phyloP scores from a whole-genome alignment of 2,329 filamentous ascomycete species.

The Dothistroma pini region DNA sequence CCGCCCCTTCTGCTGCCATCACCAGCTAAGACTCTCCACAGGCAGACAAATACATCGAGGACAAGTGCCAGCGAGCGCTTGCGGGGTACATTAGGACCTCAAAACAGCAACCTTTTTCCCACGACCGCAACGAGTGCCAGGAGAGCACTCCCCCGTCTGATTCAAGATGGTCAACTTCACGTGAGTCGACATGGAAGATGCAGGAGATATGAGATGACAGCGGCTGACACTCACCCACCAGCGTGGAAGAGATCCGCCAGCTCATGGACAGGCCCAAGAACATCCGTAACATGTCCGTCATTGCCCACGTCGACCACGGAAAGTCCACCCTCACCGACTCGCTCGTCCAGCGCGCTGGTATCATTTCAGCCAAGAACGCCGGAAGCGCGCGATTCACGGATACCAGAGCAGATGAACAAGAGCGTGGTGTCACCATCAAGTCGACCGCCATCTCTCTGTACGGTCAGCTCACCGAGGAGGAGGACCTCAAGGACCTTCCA shows the following conservation, averaged over 20 bases:
- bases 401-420: slow-evolving; percentile 96
- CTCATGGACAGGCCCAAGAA: slow-evolving; percentile 64
- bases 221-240: background rate
- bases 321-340: slow-evolving; percentile 99
- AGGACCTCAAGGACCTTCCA: slow-evolving; percentile 93
- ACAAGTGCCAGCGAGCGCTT: background rate
- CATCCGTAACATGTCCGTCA: slow-evolving; percentile 97
- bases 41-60: background rate
- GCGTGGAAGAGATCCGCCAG: slow-evolving; percentile 4
- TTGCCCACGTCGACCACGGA: slow-evolving; percentile 99
- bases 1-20: background rate
- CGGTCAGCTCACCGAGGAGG: slow-evolving; percentile 71
- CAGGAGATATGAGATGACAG: background rate
- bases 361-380: slow-evolving; percentile 96
- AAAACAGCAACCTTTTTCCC: background rate
- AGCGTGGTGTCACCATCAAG: slow-evolving; percentile 99
- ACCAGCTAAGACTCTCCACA: background rate
- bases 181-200: background rate
- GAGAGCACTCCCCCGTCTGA: background rate
- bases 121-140: background rate
- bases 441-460: slow-evolving; percentile 99
- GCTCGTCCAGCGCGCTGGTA: slow-evolving; percentile 98
- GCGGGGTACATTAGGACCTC: background rate
- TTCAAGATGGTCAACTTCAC: slow-evolving; percentile 3
- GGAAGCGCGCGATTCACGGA: slow-evolving; percentile 95